Evolutionary conservation across 495 filamentous ascomycete species (phyloP).

Genomic region (Xylaria acuta): DNA sequence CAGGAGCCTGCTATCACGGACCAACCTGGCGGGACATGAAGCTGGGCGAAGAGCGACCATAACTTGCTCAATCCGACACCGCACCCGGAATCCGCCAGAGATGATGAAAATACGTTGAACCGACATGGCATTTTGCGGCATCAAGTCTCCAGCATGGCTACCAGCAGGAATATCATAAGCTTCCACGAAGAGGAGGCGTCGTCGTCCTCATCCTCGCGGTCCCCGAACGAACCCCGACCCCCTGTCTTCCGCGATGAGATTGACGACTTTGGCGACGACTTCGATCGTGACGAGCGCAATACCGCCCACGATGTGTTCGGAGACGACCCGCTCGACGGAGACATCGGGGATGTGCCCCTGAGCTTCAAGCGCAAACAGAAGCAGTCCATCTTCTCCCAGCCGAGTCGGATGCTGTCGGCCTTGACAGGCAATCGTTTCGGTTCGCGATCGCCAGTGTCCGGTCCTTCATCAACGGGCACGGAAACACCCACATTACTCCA

Average conservation of each 20-base stretch:
- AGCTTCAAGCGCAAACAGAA: conserved; percentile 88
- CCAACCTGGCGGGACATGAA: neutral
- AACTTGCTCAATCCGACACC: neutral
- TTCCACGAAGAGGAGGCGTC: conserved; percentile 37
- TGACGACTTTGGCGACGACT: conserved; percentile 55
- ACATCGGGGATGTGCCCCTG: conserved; percentile 60
- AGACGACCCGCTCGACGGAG: conserved; percentile 59
- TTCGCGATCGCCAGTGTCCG: conserved; percentile 40
- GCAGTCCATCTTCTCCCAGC: conserved; percentile 51
- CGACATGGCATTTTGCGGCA: conserved; percentile 40
- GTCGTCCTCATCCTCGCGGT: conserved; percentile 39
- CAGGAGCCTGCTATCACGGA: neutral
- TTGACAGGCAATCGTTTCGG: conserved; percentile 55
- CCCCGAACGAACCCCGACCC: conserved; percentile 34
- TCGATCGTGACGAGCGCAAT: conserved; percentile 42
- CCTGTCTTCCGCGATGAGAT: conserved; percentile 42
- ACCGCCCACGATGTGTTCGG: conserved; percentile 40
- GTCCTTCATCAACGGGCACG: conserved; percentile 34
- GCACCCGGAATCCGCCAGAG: neutral
- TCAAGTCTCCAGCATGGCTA: conserved; percentile 38
- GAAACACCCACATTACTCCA: conserved; percentile 34
- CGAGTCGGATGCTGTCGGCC: conserved; percentile 62
- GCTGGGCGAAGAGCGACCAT: neutral
- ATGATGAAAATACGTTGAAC: conserved; percentile 12
- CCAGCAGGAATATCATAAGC: conserved; percentile 41